phyloP scores from a whole-genome alignment of 2,329 filamentous ascomycete species.

The Fonsecaea pugnacius region DNA sequence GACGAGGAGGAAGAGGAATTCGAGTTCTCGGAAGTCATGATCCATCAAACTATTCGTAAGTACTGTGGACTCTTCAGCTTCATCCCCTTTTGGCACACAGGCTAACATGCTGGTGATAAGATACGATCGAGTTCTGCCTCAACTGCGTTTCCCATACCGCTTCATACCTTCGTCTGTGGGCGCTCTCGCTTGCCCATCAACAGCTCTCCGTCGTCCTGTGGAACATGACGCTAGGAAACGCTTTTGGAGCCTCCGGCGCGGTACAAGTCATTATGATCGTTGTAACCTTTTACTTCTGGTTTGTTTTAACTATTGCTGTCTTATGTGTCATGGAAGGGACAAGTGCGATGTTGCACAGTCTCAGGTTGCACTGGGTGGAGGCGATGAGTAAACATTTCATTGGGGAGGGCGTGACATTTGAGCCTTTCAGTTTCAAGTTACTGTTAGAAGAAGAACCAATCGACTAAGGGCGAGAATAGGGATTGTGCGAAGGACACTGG shows the following conservation, averaged over 20 bases:
- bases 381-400: slow-evolving; percentile 98
- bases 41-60: slow-evolving; percentile 96
- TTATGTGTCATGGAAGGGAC: slow-evolving; percentile 95
- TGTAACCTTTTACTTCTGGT: slow-evolving; percentile 84
- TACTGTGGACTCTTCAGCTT: slow-evolving; percentile 25
- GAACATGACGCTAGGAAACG: slow-evolving; percentile 87
- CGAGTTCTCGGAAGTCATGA: slow-evolving; percentile 96
- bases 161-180: slow-evolving; percentile 98
- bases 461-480: slow-evolving; percentile 41
- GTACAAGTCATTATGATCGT: slow-evolving; percentile 80
- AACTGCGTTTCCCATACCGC: slow-evolving; percentile 99
- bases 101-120: slow-evolving; percentile 7
- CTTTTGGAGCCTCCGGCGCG: slow-evolving; percentile 65
- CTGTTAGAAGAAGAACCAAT: slow-evolving; percentile 78
- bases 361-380: slow-evolving; percentile 94
- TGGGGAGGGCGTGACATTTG: slow-evolving; percentile 83
- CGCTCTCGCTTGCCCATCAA: slow-evolving; percentile 93
- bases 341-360: slow-evolving; percentile 89
- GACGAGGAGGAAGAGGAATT: slow-evolving; percentile 92
- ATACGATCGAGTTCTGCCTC: slow-evolving; percentile 78
- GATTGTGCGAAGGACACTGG: not conserved
- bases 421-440: slow-evolving; percentile 84
- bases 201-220: slow-evolving; percentile 95
- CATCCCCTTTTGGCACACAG: not conserved
- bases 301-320: slow-evolving; percentile 77